phyloP scores from a whole-genome alignment of 108 stramenopile species.

The Pseudonitzschia pungens region DNA sequence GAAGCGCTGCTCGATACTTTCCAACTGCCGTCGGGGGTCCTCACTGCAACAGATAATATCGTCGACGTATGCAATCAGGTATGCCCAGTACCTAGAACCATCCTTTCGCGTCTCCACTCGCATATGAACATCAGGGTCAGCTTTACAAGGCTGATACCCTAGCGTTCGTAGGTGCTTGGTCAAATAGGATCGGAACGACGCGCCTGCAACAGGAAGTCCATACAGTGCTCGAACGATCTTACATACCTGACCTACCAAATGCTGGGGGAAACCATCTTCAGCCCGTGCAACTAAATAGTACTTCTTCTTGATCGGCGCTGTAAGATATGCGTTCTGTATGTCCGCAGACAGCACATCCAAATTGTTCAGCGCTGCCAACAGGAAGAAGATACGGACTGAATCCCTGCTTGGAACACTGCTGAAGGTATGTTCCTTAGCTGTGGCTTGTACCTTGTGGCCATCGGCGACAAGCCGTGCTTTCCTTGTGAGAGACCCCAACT shows the following conservation, averaged over 20 bases:
- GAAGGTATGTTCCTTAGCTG: slow-evolving; percentile 37
- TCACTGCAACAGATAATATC: too few relatives aligned
- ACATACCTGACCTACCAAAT: slow-evolving; percentile 22
- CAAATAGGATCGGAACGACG: too few relatives aligned
- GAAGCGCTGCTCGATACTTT: too few relatives aligned
- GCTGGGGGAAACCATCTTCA: slow-evolving; percentile 27
- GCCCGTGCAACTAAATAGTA: slow-evolving; percentile 27
- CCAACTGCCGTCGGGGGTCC: too few relatives aligned
- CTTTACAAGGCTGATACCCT: too few relatives aligned
- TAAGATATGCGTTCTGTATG: slow-evolving; percentile 29
- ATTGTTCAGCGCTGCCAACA: slow-evolving; percentile 40
- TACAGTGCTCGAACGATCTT: slow-evolving; percentile 44
- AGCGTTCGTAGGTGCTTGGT: too few relatives aligned
- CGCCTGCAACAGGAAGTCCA: slow-evolving; percentile 31
- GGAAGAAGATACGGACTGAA: slow-evolving; percentile 42
- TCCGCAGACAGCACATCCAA: slow-evolving; percentile 33
- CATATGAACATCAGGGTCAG: too few relatives aligned
- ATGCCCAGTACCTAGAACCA: too few relatives aligned
- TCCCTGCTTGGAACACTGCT: slow-evolving; percentile 43
- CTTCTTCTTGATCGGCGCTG: slow-evolving; percentile 21
- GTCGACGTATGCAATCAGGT: too few relatives aligned
- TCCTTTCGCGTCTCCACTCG: too few relatives aligned
- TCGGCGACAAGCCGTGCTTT: too few relatives aligned
- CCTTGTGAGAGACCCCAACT: too few relatives aligned
- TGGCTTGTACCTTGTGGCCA: slow-evolving; percentile 43